phyloP scores from a whole-genome alignment of 352 stramenopile genomes.

The Pythium oligandrum region DNA sequence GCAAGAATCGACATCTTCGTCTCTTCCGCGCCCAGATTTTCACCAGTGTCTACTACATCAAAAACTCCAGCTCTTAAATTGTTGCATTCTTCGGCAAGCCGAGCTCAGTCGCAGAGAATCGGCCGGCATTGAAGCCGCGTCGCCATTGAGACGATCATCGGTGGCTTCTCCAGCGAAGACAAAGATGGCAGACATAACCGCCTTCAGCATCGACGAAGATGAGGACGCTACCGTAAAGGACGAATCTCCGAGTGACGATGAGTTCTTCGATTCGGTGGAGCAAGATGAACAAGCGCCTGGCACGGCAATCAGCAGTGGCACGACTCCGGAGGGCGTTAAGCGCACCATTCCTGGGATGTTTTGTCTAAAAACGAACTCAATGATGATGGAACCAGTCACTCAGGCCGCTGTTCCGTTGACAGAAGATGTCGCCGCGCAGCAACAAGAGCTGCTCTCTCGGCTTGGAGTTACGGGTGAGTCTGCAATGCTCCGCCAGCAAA shows the following conservation, averaged over 20 bases:
- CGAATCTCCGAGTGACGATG: conserved; percentile 56
- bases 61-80: conserved; percentile 78
- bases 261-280: conserved; percentile 81
- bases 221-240: conserved; percentile 14
- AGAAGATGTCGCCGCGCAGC: conserved; percentile 71
- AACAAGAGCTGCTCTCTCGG: conserved; percentile 69
- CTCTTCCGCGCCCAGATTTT: conserved; percentile 59
- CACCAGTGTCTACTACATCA: conserved; percentile 74
- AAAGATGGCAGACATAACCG: conserved; percentile 25
- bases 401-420: conserved; percentile 67
- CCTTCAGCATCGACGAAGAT: conserved; percentile 28
- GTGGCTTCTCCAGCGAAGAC: neutral
- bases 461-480: conserved; percentile 63
- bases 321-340: conserved; percentile 28
- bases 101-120: neutral
- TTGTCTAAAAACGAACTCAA: conserved; percentile 39
- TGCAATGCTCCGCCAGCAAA: conserved; percentile 61
- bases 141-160: neutral
- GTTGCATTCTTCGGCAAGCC: conserved; percentile 53
- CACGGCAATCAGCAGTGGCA: conserved; percentile 7
- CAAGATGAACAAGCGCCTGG: conserved; percentile 20
- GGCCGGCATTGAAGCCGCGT: neutral
- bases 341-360: conserved; percentile 26
- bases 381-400: conserved; percentile 60
- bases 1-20: conserved; percentile 36